Conservation (phyloP, 257 asterid species). For the Solanum raphanifolium region DNA sequence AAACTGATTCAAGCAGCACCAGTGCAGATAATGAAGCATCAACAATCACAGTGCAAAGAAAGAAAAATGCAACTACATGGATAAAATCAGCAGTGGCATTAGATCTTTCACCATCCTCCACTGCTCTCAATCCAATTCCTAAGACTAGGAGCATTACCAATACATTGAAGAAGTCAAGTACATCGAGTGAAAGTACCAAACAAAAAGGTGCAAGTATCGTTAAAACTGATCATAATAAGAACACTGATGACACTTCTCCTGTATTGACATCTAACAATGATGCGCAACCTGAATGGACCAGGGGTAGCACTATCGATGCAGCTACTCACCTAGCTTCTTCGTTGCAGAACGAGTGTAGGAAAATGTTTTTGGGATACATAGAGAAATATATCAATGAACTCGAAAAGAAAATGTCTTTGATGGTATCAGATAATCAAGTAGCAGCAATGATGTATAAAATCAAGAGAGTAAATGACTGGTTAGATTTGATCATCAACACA, state of each 20-base stretch:
- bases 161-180: slow-evolving; percentile 6
- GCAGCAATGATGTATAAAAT: slow-evolving; percentile 47
- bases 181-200: not conserved
- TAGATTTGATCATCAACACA: slow-evolving; percentile 31
- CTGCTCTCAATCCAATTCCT: slow-evolving; percentile 3
- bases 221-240: slow-evolving; percentile 7
- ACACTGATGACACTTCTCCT: slow-evolving; percentile 10
- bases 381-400: slow-evolving; percentile 53
- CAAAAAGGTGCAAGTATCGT: slow-evolving; percentile 24
- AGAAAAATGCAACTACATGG: slow-evolving; percentile 49
- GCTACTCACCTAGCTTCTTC: slow-evolving; percentile 26
- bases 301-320: slow-evolving; percentile 23
- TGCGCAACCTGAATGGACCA: slow-evolving; percentile 24
- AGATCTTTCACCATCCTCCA: slow-evolving; percentile 41
- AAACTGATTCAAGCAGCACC: slow-evolving; percentile 17
- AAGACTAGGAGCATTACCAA: slow-evolving; percentile 2
- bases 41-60: slow-evolving; percentile 34
- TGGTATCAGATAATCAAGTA: slow-evolving; percentile 18
- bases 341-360: slow-evolving; percentile 44
- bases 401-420: slow-evolving; percentile 26
- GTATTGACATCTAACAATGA: slow-evolving; percentile 21
- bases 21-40: slow-evolving; percentile 33
- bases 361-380: slow-evolving; percentile 29
- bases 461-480: slow-evolving; percentile 57
- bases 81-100: slow-evolving; percentile 52